These are phyloP conservation scores for Pseudonectria buxi DNA, from an alignment of 2,329 filamentous ascomycete species.

Conservation along the genomic window DNA sequence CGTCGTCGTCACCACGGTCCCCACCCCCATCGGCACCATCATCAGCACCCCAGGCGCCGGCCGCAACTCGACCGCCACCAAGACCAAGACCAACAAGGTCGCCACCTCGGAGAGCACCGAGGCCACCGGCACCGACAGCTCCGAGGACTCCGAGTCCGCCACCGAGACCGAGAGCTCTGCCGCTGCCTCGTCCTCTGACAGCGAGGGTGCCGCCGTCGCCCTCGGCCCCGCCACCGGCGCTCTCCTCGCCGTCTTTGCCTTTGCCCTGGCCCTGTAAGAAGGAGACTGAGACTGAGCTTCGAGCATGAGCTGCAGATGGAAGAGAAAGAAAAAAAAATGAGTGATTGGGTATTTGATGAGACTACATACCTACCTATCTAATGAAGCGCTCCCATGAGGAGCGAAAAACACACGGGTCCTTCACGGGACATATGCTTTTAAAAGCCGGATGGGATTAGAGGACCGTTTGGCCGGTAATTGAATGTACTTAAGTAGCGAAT, in stretches of 20 bases:
- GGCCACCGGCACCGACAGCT: neutral
- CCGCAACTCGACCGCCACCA: constrained; percentile 8
- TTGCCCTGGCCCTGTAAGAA: constrained; percentile 27
- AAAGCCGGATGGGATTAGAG: constrained; percentile 1
- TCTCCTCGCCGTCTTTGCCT: constrained; percentile 25
- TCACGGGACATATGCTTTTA: constrained; percentile 2
- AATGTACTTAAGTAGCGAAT: constrained; percentile 9
- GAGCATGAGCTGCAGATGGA: neutral
- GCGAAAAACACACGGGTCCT: too few species aligned
- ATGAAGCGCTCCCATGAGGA: too few species aligned
- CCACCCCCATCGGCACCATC: constrained; percentile 8
- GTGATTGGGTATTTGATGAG: too few species aligned
- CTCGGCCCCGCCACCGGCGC: constrained; percentile 21
- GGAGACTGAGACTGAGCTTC: neutral
- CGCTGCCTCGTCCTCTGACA: neutral
- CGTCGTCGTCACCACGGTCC: neutral
- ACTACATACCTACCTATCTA: too few species aligned
- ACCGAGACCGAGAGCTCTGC: constrained; percentile 5
- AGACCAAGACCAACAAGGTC: constrained; percentile 5
- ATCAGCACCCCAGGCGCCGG: constrained; percentile 9
- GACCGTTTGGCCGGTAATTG: neutral
- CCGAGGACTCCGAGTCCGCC: neutral
- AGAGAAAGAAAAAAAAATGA: constrained; percentile 1
- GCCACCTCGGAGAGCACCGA: neutral
- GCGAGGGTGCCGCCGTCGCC: constrained; percentile 12